These are phyloP conservation scores for Chytriomyces confervae DNA, from an alignment of 192 early-diverging fungal species.

Conservation along the genomic window DNA sequence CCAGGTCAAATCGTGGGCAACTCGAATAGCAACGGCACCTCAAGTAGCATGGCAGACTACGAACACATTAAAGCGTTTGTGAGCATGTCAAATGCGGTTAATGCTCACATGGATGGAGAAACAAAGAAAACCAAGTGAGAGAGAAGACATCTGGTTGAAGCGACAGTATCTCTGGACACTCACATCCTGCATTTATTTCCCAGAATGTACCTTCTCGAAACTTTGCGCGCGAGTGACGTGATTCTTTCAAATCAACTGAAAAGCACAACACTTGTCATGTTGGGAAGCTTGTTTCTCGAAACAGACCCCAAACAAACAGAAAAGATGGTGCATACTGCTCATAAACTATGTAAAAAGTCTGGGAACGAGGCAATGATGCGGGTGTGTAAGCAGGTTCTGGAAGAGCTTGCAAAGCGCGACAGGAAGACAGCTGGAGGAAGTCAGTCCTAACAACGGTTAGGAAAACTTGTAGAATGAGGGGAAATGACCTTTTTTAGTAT, in stretches of 20 bases:
- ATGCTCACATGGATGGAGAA: slow-evolving; percentile 6
- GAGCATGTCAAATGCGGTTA: slow-evolving; percentile 17
- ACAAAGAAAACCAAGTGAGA: slow-evolving; percentile 33
- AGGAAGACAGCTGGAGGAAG: slow-evolving; percentile 15
- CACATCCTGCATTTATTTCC: too few relatives aligned
- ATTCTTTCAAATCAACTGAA: slow-evolving; percentile 22
- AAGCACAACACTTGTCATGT: slow-evolving; percentile 12
- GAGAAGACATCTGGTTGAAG: too few relatives aligned
- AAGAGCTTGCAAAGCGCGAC: slow-evolving; percentile 5
- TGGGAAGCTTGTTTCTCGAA: slow-evolving; percentile 33
- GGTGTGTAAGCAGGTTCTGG: slow-evolving; percentile 24
- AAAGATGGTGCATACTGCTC: slow-evolving; percentile 28
- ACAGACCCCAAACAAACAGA: slow-evolving; percentile 25
- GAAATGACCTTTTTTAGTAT: not conserved
- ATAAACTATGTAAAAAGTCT: slow-evolving; percentile 28
- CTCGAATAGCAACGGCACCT: not conserved
- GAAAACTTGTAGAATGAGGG: too few relatives aligned
- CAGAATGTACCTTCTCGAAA: slow-evolving; percentile 29
- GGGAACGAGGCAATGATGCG: slow-evolving; percentile 13
- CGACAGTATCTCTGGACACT: too few relatives aligned
- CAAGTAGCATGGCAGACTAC: slow-evolving; percentile 1
- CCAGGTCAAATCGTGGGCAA: too few relatives aligned
- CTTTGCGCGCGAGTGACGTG: not conserved
- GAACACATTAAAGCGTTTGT: slow-evolving; percentile 23
- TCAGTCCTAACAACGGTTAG: not conserved